Base-by-base conservation (phyloP, 2,329 filamentous ascomycete genomes). In the Xylaria polymorpha region DNA sequence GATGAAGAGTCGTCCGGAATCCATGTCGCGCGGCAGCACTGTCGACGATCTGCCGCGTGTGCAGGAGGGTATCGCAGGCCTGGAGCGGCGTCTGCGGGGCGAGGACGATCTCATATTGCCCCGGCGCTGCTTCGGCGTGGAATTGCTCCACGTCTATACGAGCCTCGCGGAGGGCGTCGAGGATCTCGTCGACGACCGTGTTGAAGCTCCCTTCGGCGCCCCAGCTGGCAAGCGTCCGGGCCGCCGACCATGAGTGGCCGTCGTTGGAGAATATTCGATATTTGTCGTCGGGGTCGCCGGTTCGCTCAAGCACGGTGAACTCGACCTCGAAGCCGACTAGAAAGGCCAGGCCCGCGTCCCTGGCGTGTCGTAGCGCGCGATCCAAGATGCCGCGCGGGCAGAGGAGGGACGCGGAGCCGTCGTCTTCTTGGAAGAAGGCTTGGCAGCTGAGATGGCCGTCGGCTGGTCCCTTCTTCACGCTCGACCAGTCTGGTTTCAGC, bases 241-340 rank as follows among this genome's bases (percentile, higher is more conserved):
- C 85, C 20, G 88, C 86, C 0, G 88, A 90, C 91, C 92, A 95
- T 0, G 90, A 89, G 74, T 95, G 92, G 1, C 88, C 89, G 55
- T 85, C 84, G 8, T 86, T 86, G n/a, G 85, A 77, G 0, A 91
- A 83, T 0, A 80, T 75, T 8, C 80, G 79, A 48, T 80, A 82
- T 4, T 79, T 78, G 10, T 77, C 72, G 0, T 71, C 72, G 18
- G 78, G 71, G 32, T 79, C 74, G 8, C 76, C 73, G 41, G 79
- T 75, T 22, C 85, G 84, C 48, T 85, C 84, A 72, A 95, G 82
- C 71, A 97, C 90, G 1, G 92, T 85, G 10, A 96, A 87, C 79
- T 97, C 93, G 48, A 97, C 88, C 79, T 97, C 94, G 72, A 96
- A 97, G 0, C 93, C 94, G 18, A 94, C 80, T 0, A 90, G 83